Percentiles rank a stretch among this genome's conserved stretches.
These are phyloP conservation scores for Lyophyllum atratum DNA, from an alignment of 768 basidiomycete genomes.

Conservation along the genomic window DNA sequence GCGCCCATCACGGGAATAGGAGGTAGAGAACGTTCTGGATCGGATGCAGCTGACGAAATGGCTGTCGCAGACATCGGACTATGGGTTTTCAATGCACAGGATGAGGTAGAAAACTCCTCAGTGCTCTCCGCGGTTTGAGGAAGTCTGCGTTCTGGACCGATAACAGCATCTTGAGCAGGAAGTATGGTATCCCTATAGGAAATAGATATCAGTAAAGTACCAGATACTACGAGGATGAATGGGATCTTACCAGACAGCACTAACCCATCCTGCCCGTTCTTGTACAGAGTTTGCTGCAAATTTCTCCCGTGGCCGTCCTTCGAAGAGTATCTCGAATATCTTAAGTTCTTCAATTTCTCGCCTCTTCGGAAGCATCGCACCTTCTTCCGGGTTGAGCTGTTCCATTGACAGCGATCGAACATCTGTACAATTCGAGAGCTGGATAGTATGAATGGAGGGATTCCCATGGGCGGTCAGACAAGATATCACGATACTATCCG, in stretches of 20 bases:
- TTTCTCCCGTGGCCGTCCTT: conserved; percentile 50
- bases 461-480: conserved; percentile 43
- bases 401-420: conserved; percentile 55
- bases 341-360: conserved; percentile 44
- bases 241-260: conserved; percentile 63
- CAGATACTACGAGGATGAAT: not conserved
- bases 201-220: not conserved
- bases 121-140: not conserved
- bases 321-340: conserved; percentile 67
- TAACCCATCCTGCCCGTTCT: conserved; percentile 74
- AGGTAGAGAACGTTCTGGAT: conserved; percentile 33
- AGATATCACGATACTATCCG: conserved; percentile 44
- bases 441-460: conserved; percentile 40
- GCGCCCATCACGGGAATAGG: conserved; percentile 25
- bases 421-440: conserved; percentile 56
- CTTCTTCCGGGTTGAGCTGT: conserved; percentile 47
- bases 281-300: conserved; percentile 64
- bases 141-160: not conserved
- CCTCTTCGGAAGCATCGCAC: conserved; percentile 37
- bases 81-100: not conserved
- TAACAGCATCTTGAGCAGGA: conserved; percentile 26
- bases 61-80: not conserved
- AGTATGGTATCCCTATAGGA: conserved; percentile 60
- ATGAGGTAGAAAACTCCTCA: not conserved
- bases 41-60: conserved; percentile 12